Evolutionary conservation across 305 asterid genomes (phyloP).

Genomic region (Salvia sclarea): DNA sequence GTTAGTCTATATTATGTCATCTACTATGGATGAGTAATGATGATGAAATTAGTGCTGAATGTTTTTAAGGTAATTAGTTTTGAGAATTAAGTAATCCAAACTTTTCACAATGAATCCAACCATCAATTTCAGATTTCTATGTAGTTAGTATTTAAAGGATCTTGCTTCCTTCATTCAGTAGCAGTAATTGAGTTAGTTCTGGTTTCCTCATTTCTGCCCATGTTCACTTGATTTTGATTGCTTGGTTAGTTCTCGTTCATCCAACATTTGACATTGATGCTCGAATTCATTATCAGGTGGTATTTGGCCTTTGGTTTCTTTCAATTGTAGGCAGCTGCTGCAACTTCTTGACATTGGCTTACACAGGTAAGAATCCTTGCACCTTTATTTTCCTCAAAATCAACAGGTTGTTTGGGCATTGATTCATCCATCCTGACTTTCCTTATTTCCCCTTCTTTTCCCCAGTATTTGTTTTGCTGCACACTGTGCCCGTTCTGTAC

Average conservation of each 20-base stretch:
- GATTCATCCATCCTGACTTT: conserved; percentile 1
- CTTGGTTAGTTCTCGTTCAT: not conserved
- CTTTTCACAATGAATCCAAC: not conserved
- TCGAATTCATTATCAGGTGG: conserved; percentile 49
- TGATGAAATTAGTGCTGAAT: conserved; percentile 9
- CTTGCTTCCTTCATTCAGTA: not conserved
- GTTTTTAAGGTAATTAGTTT: too few species aligned
- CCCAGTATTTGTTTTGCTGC: conserved; percentile 71
- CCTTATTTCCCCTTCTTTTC: not conserved
- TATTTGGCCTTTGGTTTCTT: conserved; percentile 70
- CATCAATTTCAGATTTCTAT: not conserved
- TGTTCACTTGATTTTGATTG: not conserved
- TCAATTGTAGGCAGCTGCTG: conserved; percentile 83
- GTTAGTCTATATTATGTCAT: not conserved
- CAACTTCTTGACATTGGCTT: conserved; percentile 84
- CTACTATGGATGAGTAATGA: conserved; percentile 3
- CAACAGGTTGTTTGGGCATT: not conserved
- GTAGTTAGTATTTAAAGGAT: not conserved
- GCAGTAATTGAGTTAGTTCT: not conserved
- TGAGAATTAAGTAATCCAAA: too few species aligned
- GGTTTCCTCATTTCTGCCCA: not conserved
- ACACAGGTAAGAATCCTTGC: conserved; percentile 49
- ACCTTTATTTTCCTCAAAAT: not conserved
- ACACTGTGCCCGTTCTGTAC: conserved; percentile 74
- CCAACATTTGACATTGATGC: not conserved